Percentiles rank a stretch among this genome's conserved stretches.
Conservation (phyloP, 1,284 basidiomycete species). For the Melampsora medusae region DNA sequence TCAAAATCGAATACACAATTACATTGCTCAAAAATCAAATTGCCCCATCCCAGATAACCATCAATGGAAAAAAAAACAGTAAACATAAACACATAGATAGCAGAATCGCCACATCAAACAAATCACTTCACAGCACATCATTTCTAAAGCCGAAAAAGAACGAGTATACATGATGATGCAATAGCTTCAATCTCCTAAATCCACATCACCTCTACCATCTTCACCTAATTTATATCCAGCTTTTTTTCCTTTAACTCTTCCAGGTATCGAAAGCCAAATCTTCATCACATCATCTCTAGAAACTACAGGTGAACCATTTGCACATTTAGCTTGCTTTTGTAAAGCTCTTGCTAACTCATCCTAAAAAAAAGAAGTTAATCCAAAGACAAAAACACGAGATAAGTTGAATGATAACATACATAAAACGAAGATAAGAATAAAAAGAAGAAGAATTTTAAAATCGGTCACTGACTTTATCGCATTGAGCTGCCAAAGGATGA, state of each 20-base stretch:
- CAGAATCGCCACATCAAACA: too few species aligned
- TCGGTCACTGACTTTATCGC: not conserved
- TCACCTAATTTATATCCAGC: conserved; percentile 1
- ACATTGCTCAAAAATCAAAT: too few species aligned
- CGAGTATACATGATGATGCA: too few species aligned
- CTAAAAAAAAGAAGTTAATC: not conserved
- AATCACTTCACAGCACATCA: too few species aligned
- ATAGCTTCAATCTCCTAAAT: not conserved
- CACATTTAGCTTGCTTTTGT: not conserved
- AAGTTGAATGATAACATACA: too few species aligned
- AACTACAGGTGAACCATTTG: not conserved
- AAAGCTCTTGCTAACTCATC: conserved; percentile 1
- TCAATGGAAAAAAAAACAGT: too few species aligned
- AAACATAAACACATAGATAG: too few species aligned
- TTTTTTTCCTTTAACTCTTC: not conserved
- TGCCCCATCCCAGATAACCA: too few species aligned
- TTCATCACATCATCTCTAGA: not conserved
- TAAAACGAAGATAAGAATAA: too few species aligned
- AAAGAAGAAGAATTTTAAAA: not conserved
- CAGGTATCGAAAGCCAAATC: conserved; percentile 1
- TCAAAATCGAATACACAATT: too few species aligned
- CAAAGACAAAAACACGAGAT: too few species aligned
- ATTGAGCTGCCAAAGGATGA: not conserved
- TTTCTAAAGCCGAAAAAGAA: too few species aligned
- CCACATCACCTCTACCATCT: not conserved